phyloP scores from a whole-genome alignment of 768 basidiomycete genomes.

The Coprinellus micaceus region DNA sequence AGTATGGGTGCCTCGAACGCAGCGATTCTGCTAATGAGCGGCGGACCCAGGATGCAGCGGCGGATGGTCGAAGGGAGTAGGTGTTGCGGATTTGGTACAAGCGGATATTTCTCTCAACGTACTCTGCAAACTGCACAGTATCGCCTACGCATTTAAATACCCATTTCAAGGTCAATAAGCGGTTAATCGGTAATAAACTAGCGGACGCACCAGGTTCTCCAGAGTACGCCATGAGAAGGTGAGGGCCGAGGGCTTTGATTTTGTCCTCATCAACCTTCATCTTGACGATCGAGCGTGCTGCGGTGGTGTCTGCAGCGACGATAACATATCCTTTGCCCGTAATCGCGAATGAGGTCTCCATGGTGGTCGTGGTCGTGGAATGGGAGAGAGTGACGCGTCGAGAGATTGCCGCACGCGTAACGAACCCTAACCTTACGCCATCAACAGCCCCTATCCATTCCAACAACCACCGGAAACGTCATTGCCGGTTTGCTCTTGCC shows the following conservation, averaged over 20 bases:
- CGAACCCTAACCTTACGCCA: slow-evolving; percentile 13
- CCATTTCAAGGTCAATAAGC: background rate
- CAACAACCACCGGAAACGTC: background rate
- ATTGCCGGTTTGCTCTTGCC: background rate
- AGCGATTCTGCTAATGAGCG: slow-evolving; percentile 84
- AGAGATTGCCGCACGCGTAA: background rate
- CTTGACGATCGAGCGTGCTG: slow-evolving; percentile 90
- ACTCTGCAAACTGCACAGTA: slow-evolving; percentile 96
- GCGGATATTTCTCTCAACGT: slow-evolving; percentile 91
- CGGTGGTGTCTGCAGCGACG: slow-evolving; percentile 86
- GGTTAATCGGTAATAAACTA: background rate
- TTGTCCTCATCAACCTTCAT: slow-evolving; percentile 98
- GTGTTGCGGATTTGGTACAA: slow-evolving; percentile 94
- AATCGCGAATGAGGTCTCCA: slow-evolving; percentile 91
- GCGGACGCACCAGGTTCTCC: slow-evolving; percentile 77
- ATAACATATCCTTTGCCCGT: slow-evolving; percentile 93
- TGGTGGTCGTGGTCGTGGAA: slow-evolving; percentile 27
- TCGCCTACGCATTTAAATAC: slow-evolving; percentile 56
- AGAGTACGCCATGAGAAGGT: slow-evolving; percentile 91
- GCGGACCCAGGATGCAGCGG: slow-evolving; percentile 95
- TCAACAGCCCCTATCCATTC: too few relatives aligned
- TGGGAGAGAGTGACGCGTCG: slow-evolving; percentile 9
- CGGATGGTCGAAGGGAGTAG: slow-evolving; percentile 82
- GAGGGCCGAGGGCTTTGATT: slow-evolving; percentile 86
- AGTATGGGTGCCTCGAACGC: slow-evolving; percentile 82